Conservation (phyloP, 805 yeast genomes). For the Schwanniomyces yamadae region DNA sequence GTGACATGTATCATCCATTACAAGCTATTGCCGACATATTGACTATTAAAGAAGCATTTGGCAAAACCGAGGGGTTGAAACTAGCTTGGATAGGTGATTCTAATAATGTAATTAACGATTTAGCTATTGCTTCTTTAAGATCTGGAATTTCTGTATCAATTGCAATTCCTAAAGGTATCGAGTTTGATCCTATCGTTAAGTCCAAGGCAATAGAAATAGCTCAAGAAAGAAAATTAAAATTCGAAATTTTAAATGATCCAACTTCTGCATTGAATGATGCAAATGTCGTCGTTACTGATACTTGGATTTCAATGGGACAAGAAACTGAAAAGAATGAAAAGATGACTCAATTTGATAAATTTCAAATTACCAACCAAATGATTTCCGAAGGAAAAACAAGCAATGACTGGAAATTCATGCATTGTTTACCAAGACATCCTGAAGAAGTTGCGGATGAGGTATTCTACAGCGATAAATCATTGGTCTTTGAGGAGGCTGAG, state of each 20-base stretch:
- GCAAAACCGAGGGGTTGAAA: constrained; percentile 59
- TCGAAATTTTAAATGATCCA: constrained; percentile 72
- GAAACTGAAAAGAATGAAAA: constrained; percentile 74
- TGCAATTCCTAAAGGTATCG: constrained; percentile 79
- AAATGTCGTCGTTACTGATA: constrained; percentile 87
- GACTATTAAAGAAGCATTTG: constrained; percentile 80
- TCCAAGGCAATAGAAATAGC: constrained; percentile 55
- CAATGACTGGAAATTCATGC: constrained; percentile 87
- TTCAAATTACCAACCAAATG: constrained; percentile 74
- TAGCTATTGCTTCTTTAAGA: constrained; percentile 83
- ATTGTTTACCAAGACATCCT: constrained; percentile 91
- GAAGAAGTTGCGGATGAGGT: constrained; percentile 95
- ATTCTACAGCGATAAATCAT: constrained; percentile 73
- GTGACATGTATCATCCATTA: constrained; percentile 91
- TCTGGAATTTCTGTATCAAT: constrained; percentile 79
- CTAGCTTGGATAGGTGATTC: constrained; percentile 97
- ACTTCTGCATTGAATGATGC: constrained; percentile 69
- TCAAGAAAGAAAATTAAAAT: constrained; percentile 37
- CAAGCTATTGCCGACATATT: constrained; percentile 92
- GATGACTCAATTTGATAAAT: constrained; percentile 79
- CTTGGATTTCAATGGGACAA: constrained; percentile 98
- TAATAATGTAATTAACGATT: constrained; percentile 91
- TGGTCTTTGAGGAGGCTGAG: constrained; percentile 95
- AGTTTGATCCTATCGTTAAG: constrained; percentile 56
- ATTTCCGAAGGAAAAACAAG: constrained; percentile 58